phyloP scores from a whole-genome alignment of 441 rosid genomes.

The Pelargonium myrrhifolium region DNA sequence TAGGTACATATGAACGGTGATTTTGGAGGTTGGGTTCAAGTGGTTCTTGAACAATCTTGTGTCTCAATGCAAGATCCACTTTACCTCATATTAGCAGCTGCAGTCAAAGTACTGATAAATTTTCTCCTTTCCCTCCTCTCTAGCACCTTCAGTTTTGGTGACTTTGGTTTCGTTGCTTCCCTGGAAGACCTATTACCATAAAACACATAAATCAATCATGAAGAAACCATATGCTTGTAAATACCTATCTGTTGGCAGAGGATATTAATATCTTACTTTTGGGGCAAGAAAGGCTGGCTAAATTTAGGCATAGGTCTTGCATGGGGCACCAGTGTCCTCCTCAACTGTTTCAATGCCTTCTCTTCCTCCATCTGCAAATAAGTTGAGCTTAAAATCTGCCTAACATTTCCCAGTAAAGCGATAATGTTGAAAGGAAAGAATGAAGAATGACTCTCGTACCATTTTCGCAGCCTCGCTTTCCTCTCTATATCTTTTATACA shows the following conservation, averaged over 20 bases:
- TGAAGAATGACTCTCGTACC: slow-evolving; percentile 30
- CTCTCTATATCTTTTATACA: slow-evolving; percentile 86
- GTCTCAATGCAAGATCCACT: not conserved
- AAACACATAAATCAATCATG: not conserved
- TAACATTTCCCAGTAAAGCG: not conserved
- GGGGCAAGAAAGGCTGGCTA: slow-evolving; percentile 76
- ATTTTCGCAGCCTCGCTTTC: slow-evolving; percentile 76
- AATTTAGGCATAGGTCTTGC: slow-evolving; percentile 92
- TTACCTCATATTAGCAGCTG: slow-evolving; percentile 62
- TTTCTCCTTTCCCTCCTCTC: slow-evolving; percentile 47
- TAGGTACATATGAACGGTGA: not conserved
- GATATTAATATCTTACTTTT: slow-evolving; percentile 37
- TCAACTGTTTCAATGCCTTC: slow-evolving; percentile 74
- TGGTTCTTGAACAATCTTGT: slow-evolving; percentile 7
- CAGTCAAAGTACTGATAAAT: slow-evolving; percentile 21
- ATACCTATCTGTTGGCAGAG: not conserved
- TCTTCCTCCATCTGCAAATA: slow-evolving; percentile 70
- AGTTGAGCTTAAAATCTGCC: not conserved
- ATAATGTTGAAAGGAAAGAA: not conserved
- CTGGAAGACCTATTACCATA: slow-evolving; percentile 48
- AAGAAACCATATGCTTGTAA: not conserved
- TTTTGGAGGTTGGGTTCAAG: not conserved
- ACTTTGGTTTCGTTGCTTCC: slow-evolving; percentile 62
- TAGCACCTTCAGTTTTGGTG: slow-evolving; percentile 57
- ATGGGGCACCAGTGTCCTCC: slow-evolving; percentile 85